Evolutionary conservation across 306 rosid species (phyloP).

Genomic region (Inga leiocalycina): DNA sequence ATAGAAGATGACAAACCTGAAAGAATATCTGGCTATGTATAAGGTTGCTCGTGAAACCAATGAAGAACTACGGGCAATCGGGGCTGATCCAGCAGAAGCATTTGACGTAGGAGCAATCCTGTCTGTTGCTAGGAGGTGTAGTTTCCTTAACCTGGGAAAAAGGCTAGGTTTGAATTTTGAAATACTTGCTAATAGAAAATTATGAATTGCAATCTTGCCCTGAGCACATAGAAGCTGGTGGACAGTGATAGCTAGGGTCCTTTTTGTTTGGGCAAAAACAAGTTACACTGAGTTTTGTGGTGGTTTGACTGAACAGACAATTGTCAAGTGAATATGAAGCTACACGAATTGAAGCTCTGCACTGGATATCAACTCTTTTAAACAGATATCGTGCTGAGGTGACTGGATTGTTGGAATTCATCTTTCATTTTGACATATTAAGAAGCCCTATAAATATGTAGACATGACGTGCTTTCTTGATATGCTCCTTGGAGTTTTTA

Average conservation of each 20-base stretch:
- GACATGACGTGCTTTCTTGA: conserved; percentile 10
- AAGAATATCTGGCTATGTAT: conserved; percentile 27
- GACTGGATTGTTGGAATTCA: conserved; percentile 31
- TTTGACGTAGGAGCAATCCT: conserved; percentile 89
- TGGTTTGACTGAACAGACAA: conserved; percentile 73
- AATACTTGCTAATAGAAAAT: conserved; percentile 35
- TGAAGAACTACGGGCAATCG: conserved; percentile 86
- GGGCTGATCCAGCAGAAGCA: conserved; percentile 84
- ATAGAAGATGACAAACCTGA: conserved; percentile 25
- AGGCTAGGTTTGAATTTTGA: conserved; percentile 43
- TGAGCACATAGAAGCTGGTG: conserved; percentile 30
- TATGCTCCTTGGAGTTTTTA: conserved; percentile 21
- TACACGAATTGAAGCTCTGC: conserved; percentile 93
- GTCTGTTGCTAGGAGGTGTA: conserved; percentile 82
- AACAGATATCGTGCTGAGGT: conserved; percentile 84
- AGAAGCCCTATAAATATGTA: conserved; percentile 12
- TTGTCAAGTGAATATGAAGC: conserved; percentile 91
- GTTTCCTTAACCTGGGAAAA: conserved; percentile 31
- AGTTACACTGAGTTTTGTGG: conserved; percentile 37
- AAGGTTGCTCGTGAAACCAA: conserved; percentile 99
- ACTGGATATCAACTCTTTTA: conserved; percentile 91
- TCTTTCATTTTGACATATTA: conserved; percentile 25
- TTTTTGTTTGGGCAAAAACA: conserved; percentile 23
- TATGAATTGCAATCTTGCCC: conserved; percentile 1
- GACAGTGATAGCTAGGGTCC: conserved; percentile 27